Base-by-base conservation (phyloP, 164 flowering plant genomes). In the Vitis cinerea region DNA sequence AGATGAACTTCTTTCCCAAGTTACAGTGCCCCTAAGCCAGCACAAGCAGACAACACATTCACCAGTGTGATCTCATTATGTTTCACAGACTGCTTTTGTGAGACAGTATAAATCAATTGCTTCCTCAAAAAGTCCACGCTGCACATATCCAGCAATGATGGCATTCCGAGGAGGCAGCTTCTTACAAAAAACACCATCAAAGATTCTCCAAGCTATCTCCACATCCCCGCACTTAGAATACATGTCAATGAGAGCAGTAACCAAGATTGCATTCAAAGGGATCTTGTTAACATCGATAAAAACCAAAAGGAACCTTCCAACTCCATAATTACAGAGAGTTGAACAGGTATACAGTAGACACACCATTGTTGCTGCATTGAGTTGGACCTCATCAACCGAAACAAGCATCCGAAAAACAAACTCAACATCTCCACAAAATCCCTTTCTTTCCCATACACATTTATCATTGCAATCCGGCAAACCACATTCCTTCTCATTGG, bases 381-480 rank as follows among this genome's bases (percentile, higher is more conserved):
- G 44, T 31, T 31, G 44, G 44, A 31, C 44, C 44, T 31, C 9
- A 1, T 69, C 51, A 60, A 9, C n/a, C 48, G 63, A 30, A 60
- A 60, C 65, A 62, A 79, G 75, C 84, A 82, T 82, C 53, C 49
- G n/a, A 29, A 31, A 31, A 82, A 79, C 73, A 79, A 57, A 44
- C 31, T 5, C 29, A 79, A 47, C 79, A 77, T 79, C 63, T 77
- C 79, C n/a, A 17, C 71, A 11, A 75, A 27, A 65, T 67, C 63
- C 27, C 82, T 82, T 52, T 59, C 62, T 63, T 58, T 75, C 10
- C 82, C 81, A 68, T 77, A 75, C 67, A 81, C 85, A 75, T 77
- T 23, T 12, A 82, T 75, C 75, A 82, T 50, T 27, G 82, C 59
- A 30, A 81, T 77, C 84, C 84, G 79, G 71, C 73, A 77, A 58